Percentiles rank a stretch among this genome's conserved stretches.
Evolutionary conservation across 441 rosid genomes (phyloP).

Genomic region (Pelargonium exstipulatum): DNA sequence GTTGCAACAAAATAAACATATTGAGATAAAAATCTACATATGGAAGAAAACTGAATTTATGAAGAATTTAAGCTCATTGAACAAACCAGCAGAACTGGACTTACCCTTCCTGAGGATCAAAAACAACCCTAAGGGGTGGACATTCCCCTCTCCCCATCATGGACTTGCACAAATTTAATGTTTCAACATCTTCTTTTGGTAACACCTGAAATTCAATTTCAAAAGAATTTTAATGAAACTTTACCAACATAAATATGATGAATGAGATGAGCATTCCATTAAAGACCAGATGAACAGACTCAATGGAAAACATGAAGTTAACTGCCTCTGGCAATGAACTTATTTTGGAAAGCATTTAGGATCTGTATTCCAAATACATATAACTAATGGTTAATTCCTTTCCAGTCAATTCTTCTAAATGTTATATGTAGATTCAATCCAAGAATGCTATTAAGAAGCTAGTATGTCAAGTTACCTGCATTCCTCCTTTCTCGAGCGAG

Average conservation of each 20-base stretch:
- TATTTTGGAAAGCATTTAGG: no score
- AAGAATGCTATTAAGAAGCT: neutral
- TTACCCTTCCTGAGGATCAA: conserved; percentile 61
- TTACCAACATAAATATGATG: neutral
- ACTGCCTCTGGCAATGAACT: no score
- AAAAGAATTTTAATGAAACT: neutral
- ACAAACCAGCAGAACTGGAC: neutral
- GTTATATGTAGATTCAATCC: neutral
- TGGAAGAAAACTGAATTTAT: neutral
- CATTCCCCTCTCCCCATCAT: conserved; percentile 67
- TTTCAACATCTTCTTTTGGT: conserved; percentile 45
- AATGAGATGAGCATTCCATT: neutral
- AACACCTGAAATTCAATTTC: conserved; percentile 35
- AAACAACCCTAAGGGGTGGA: conserved; percentile 60
- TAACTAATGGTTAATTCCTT: neutral
- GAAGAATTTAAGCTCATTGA: neutral
- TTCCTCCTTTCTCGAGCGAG: conserved; percentile 52
- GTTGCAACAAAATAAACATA: conserved; percentile 10
- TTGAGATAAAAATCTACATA: conserved; percentile 2
- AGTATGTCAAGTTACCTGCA: conserved; percentile 41
- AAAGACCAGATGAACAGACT: no score
- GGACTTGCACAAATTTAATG: conserved; percentile 52
- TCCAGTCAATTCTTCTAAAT: neutral
- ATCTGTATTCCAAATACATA: no score
- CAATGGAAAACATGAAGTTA: no score